Conservation (phyloP, 1,284 basidiomycete genomes). For the Apiotrichum mycotoxinovorans region DNA sequence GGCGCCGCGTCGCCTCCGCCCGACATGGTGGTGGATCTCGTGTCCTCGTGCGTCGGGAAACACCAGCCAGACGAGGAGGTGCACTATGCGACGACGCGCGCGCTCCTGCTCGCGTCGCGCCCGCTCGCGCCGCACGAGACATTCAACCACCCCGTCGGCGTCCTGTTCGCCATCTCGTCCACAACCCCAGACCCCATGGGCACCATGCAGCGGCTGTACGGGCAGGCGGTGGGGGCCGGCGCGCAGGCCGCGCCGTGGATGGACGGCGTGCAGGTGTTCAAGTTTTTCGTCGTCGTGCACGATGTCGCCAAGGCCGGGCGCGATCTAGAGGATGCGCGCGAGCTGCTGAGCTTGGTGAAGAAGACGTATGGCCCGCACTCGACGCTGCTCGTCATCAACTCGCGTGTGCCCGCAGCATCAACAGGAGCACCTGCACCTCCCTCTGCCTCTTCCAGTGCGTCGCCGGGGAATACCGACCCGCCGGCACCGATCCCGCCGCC, state of each 20-base stretch:
- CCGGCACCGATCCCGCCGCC: constrained; percentile 31
- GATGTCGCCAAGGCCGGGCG: constrained; percentile 40
- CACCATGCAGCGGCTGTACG: constrained; percentile 35
- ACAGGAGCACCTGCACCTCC: no score
- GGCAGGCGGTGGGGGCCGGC: constrained; percentile 29
- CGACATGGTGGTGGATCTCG: constrained; percentile 47
- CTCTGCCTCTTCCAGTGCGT: no score
- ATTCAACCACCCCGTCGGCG: constrained; percentile 49
- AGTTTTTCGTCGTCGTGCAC: constrained; percentile 50
- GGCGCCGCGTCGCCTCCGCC: constrained; percentile 33
- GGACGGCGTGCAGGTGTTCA: constrained; percentile 40
- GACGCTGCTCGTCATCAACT: constrained; percentile 49
- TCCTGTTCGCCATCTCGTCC: constrained; percentile 46
- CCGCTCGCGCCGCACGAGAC: constrained; percentile 47
- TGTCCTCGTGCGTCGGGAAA: constrained; percentile 27
- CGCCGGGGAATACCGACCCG: constrained; percentile 6
- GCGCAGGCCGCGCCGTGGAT: constrained; percentile 42
- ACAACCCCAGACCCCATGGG: constrained; percentile 42
- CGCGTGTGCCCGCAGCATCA: constrained; percentile 20
- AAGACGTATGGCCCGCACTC: constrained; percentile 49
- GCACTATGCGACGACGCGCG: constrained; percentile 46
- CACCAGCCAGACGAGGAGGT: constrained; percentile 35
- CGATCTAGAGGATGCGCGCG: constrained; percentile 39
- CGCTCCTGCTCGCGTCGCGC: constrained; percentile 44
- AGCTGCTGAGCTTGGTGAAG: constrained; percentile 43